Conservation (phyloP, 306 rosid species). For the Acacia crassicarpa region DNA sequence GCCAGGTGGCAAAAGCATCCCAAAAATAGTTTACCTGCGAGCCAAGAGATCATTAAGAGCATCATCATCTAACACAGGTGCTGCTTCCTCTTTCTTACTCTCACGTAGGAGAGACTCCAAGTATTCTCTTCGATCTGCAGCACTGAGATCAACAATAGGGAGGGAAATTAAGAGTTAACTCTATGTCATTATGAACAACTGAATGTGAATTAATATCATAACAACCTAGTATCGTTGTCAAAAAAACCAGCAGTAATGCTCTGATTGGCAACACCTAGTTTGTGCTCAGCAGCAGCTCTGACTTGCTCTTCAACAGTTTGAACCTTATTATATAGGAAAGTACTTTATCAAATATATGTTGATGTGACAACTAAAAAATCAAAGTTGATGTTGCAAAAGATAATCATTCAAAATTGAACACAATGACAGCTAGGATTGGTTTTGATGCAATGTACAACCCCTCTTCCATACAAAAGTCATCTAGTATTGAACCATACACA, state of each 20-base stretch:
- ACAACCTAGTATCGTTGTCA: constrained; percentile 96
- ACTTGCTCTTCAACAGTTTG: constrained; percentile 99
- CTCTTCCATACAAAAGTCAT: neutral
- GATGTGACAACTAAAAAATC: neutral
- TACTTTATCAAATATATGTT: constrained; percentile 27
- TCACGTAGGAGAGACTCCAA: constrained; percentile 95
- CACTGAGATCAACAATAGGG: constrained; percentile 57
- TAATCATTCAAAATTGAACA: neutral
- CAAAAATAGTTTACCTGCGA: constrained; percentile 65
- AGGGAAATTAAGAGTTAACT: constrained; percentile 32
- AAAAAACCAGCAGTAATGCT: constrained; percentile 99
- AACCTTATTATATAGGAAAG: constrained; percentile 53
- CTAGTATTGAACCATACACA: neutral
- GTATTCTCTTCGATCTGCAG: constrained; percentile 99
- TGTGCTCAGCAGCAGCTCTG: constrained; percentile 99
- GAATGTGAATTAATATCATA: constrained; percentile 20
- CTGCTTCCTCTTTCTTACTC: constrained; percentile 97
- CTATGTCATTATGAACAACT: constrained; percentile 18
- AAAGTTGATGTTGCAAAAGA: neutral
- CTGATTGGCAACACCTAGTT: constrained; percentile 98
- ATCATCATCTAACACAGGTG: constrained; percentile 97
- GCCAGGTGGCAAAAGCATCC: constrained; percentile 19
- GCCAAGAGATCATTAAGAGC: constrained; percentile 92
- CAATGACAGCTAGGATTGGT: neutral
- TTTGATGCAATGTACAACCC: neutral